These are phyloP conservation scores for Phlegmacium glaucopus DNA, from an alignment of 768 basidiomycete species.

Conservation along the genomic window DNA sequence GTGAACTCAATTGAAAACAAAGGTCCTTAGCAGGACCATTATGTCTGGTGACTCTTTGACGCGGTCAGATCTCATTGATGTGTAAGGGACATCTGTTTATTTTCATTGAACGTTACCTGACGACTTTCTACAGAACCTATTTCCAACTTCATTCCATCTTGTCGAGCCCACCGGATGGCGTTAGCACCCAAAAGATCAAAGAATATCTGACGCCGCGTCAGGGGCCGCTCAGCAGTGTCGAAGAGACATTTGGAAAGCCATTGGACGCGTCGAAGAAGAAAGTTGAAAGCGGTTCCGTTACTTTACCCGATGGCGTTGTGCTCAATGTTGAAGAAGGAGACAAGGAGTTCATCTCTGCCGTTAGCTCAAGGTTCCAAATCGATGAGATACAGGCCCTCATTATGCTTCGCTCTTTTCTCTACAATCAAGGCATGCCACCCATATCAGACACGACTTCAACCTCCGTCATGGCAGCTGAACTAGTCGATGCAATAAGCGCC, in stretches of 20 bases:
- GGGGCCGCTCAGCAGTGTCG: conserved; percentile 50
- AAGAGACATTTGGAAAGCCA: conserved; percentile 68
- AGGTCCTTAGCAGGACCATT: background rate
- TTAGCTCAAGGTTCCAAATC: conserved; percentile 71
- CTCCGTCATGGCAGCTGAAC: conserved; percentile 47
- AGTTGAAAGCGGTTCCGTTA: conserved; percentile 65
- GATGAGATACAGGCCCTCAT: conserved; percentile 80
- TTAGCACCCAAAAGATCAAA: conserved; percentile 53
- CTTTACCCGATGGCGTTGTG: conserved; percentile 61
- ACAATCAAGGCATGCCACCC: conserved; percentile 69
- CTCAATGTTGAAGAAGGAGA: conserved; percentile 64
- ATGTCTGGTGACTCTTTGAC: background rate
- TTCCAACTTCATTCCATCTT: conserved; percentile 50
- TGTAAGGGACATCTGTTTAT: background rate
- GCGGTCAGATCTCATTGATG: background rate
- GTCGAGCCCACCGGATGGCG: conserved; percentile 52
- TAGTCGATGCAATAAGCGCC: conserved; percentile 68
- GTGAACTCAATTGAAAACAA: background rate
- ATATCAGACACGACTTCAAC: conserved; percentile 35
- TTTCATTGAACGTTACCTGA: background rate
- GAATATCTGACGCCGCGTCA: conserved; percentile 58
- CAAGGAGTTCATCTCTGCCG: conserved; percentile 59
- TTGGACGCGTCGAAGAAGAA: conserved; percentile 62
- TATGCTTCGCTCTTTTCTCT: conserved; percentile 72
- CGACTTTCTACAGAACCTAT: conserved; percentile 50